A percentile compares a stretch with the other conserved stretches of the same genome.
These are phyloP conservation scores for Buxus sempervirens DNA, from an alignment of 164 flowering plant species.

Conservation along the genomic window DNA sequence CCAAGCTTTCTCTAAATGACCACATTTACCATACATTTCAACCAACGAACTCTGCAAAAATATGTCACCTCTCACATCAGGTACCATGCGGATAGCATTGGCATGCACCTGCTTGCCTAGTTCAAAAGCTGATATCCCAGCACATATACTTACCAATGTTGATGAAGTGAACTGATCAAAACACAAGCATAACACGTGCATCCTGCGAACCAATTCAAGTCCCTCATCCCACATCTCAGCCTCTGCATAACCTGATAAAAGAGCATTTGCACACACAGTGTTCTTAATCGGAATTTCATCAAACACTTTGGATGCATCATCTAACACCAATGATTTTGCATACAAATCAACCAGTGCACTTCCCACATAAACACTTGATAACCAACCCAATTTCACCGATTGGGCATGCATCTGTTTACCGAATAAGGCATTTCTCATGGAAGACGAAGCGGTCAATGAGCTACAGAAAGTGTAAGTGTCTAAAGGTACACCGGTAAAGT, in stretches of 20 bases:
- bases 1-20: slow-evolving; percentile 44
- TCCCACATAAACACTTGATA: slow-evolving; percentile 59
- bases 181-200: slow-evolving; percentile 36
- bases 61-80: slow-evolving; percentile 35
- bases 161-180: slow-evolving; percentile 55
- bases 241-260: slow-evolving; percentile 57
- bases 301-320: slow-evolving; percentile 46
- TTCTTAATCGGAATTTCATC: slow-evolving; percentile 78
- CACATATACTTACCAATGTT: slow-evolving; percentile 45
- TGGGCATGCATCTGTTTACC: slow-evolving; percentile 50
- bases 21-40: slow-evolving; percentile 87
- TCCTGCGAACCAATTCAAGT: slow-evolving; percentile 33
- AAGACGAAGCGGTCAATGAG: slow-evolving; percentile 41
- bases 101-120: slow-evolving; percentile 61
- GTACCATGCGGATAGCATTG: slow-evolving; percentile 23
- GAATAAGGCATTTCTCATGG: slow-evolving; percentile 17
- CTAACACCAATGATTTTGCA: slow-evolving; percentile 29
- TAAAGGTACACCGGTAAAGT: slow-evolving; percentile 29
- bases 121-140: slow-evolving; percentile 48
- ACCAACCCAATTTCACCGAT: slow-evolving; percentile 53
- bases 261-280: slow-evolving; percentile 65
- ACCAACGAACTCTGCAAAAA: slow-evolving; percentile 59
- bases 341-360: slow-evolving; percentile 58
- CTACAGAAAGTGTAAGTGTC: slow-evolving; percentile 60
- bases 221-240: slow-evolving; percentile 49